phyloP scores from a whole-genome alignment of 129 eudicot genomes.

The Pulicaria dysenterica region DNA sequence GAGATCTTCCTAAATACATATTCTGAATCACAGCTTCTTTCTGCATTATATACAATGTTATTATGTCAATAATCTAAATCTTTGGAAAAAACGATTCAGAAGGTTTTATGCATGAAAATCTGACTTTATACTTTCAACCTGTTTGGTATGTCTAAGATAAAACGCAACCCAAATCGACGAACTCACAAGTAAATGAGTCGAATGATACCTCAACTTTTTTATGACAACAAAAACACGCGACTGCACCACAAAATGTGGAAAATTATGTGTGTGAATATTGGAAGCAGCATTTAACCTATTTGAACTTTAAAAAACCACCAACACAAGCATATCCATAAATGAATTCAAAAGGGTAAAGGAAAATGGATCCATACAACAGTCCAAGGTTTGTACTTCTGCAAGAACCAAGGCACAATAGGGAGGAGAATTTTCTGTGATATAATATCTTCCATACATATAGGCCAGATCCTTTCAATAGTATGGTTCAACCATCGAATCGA shows the following conservation, averaged over 20 bases:
- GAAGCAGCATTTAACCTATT: no score
- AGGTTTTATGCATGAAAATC: not conserved
- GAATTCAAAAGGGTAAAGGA: constrained; percentile 9
- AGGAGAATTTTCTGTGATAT: constrained; percentile 83
- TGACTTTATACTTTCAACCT: not conserved
- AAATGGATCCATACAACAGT: constrained; percentile 62
- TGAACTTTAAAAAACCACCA: not conserved
- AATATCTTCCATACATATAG: constrained; percentile 78
- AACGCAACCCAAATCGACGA: not conserved
- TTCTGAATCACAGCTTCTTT: constrained; percentile 64
- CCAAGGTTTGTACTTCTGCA: constrained; percentile 97
- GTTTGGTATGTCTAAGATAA: no score
- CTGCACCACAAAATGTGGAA: no score
- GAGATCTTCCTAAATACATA: constrained; percentile 85
- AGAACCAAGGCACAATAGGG: constrained; percentile 91
- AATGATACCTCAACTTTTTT: not conserved
- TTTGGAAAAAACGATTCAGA: not conserved
- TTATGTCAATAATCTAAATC: not conserved
- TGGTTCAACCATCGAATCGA: constrained; percentile 88
- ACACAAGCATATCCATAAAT: not conserved
- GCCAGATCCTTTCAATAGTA: constrained; percentile 87
- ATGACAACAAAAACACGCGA: no score
- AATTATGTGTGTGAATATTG: not conserved
- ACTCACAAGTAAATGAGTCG: not conserved
- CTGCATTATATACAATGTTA: constrained; percentile 37